These are phyloP conservation scores for Pichia membranifaciens DNA, from an alignment of 805 yeast species.

Conservation along the genomic window DNA sequence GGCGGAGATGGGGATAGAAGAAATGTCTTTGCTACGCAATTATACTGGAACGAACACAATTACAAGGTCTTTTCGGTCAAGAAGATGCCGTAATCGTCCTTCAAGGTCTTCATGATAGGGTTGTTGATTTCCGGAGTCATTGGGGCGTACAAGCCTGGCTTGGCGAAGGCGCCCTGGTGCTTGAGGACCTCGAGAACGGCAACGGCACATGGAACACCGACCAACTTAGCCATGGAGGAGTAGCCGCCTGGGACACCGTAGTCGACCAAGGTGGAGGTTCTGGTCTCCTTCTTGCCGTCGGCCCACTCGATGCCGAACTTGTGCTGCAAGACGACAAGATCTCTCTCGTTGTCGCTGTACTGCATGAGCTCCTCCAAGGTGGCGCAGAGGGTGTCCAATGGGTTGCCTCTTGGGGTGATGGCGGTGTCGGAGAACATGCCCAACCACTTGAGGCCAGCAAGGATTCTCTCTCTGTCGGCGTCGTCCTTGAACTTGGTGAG, in stretches of 20 bases:
- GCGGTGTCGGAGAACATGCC: conserved; percentile 76
- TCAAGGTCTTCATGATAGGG: conserved; percentile 85
- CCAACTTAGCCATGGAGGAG: conserved; percentile 97
- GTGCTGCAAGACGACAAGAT: conserved; percentile 91
- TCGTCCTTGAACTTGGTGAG: conserved; percentile 76
- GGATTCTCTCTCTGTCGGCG: conserved; percentile 79
- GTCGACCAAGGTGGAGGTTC: conserved; percentile 93
- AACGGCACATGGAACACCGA: conserved; percentile 98
- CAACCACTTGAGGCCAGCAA: conserved; percentile 89
- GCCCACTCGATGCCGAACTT: conserved; percentile 97
- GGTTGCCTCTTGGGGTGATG: conserved; percentile 86
- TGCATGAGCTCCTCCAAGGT: conserved; percentile 94
- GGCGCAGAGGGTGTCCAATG: conserved; percentile 95
- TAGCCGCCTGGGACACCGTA: conserved; percentile 90
- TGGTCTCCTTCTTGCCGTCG: conserved; percentile 81
- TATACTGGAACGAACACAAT: conserved; percentile 2
- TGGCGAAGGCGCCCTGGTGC: conserved; percentile 53
- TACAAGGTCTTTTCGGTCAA: conserved; percentile 78
- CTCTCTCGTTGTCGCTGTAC: conserved; percentile 93
- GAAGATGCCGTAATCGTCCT: conserved; percentile 83
- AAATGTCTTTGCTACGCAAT: too few species aligned
- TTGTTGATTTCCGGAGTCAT: conserved; percentile 84
- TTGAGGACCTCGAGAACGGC: conserved; percentile 82
- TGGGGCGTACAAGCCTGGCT: conserved; percentile 89
- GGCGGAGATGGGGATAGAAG: too few species aligned